Percentiles rank a stretch among this genome's conserved stretches.
phyloP scores from a whole-genome alignment of 371 early-diverging fungal species.

The Saksenaea vasiformis region DNA sequence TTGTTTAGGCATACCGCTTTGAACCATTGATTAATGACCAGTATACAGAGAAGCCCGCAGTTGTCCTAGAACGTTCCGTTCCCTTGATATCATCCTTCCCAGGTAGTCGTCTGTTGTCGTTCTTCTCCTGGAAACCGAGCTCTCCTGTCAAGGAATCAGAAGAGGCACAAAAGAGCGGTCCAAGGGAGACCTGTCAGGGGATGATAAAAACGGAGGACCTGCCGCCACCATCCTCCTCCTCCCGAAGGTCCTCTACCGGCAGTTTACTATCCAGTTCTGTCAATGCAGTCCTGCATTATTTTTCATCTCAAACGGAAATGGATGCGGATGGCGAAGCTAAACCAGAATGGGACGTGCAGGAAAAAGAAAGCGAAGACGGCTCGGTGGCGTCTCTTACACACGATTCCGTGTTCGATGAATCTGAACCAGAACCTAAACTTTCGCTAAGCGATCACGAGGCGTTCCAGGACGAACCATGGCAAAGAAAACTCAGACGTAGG shows the following conservation, averaged over 20 bases:
- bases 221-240: constrained; percentile 2
- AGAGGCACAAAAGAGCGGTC: neutral
- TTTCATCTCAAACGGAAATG: constrained; percentile 6
- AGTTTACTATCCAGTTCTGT: constrained; percentile 18
- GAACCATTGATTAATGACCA: constrained; percentile 46
- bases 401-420: neutral
- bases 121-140: constrained; percentile 26
- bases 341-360: neutral
- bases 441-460: constrained; percentile 8
- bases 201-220: neutral
- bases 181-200: neutral
- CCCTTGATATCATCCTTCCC: constrained; percentile 39
- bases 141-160: neutral
- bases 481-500: constrained; percentile 24
- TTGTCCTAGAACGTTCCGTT: constrained; percentile 37
- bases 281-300: constrained; percentile 24
- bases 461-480: constrained; percentile 10
- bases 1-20: constrained; percentile 51
- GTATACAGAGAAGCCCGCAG: constrained; percentile 45
- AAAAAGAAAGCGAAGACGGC: neutral
- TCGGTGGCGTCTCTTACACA: neutral
- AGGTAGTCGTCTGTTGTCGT: constrained; percentile 22
- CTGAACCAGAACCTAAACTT: neutral
- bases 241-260: constrained; percentile 7
- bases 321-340: neutral